Evolutionary conservation across 2,329 filamentous ascomycete genomes (phyloP).

Genomic region (Aspergillus jensenii): DNA sequence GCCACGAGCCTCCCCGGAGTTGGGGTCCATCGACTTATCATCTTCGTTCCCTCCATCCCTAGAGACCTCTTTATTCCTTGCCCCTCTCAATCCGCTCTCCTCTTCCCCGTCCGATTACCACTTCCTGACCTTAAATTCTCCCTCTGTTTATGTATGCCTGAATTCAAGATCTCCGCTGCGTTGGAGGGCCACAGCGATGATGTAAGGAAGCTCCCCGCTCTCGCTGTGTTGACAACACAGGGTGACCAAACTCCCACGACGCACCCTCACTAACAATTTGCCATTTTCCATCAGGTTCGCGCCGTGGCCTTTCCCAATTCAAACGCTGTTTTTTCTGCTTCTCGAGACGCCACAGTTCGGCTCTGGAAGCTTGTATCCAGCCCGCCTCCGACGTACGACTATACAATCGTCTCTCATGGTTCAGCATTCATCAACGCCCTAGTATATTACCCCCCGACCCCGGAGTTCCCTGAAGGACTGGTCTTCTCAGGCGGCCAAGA

Average conservation of each 20-base stretch:
- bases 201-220: constrained; percentile 57
- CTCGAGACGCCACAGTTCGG: constrained; percentile 86
- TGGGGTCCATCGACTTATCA: constrained; percentile 1
- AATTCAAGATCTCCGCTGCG: constrained; percentile 91
- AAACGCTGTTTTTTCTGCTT: constrained; percentile 76
- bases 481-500: constrained; percentile 88
- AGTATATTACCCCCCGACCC: constrained; percentile 69
- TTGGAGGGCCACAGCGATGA: constrained; percentile 89
- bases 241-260: constrained; percentile 3
- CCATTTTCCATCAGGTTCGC: constrained; percentile 67
- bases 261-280: constrained; percentile 57
- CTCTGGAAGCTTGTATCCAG: constrained; percentile 72
- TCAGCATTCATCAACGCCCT: constrained; percentile 86
- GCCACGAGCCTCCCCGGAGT: constrained; percentile 7
- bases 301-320: constrained; percentile 75
- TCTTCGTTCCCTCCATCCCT: neutral
- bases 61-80: neutral
- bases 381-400: constrained; percentile 70
- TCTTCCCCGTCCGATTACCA: neutral
- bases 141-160: constrained; percentile 58
- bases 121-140: neutral
- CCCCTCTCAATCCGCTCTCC: neutral
- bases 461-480: constrained; percentile 72
- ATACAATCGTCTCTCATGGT: constrained; percentile 74
- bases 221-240: constrained; percentile 16